These are phyloP conservation scores for Pythium chondricola DNA, from an alignment of 352 stramenopile species.

Conservation along the genomic window DNA sequence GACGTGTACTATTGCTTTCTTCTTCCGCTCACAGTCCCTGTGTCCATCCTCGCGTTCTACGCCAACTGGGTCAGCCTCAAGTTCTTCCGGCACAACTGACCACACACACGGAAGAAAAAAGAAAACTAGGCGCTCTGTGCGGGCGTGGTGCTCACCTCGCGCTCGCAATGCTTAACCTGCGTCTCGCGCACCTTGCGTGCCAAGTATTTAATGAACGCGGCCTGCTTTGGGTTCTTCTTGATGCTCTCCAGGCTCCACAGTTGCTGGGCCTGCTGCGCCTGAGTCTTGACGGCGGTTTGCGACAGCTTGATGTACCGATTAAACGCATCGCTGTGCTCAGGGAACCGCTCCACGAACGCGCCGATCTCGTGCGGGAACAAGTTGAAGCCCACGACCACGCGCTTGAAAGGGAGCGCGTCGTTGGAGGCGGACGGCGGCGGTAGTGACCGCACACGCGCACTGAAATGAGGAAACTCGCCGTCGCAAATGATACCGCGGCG, in stretches of 20 bases:
- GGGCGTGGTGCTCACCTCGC: background rate
- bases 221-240: conserved; percentile 51
- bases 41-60: conserved; percentile 73
- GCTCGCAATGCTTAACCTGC: background rate
- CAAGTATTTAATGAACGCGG: conserved; percentile 55
- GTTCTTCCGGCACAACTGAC: conserved; percentile 80
- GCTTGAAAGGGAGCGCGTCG: conserved; percentile 25
- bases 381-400: conserved; percentile 75
- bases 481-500: conserved; percentile 60
- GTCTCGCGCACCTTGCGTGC: conserved; percentile 55
- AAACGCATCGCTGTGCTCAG: conserved; percentile 61
- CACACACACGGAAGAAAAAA: background rate
- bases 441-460: conserved; percentile 41
- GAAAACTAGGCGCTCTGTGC: background rate
- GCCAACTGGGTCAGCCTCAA: conserved; percentile 83
- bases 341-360: conserved; percentile 47
- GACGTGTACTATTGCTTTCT: conserved; percentile 82
- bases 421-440: conserved; percentile 5
- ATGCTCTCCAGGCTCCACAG: conserved; percentile 51
- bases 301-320: conserved; percentile 72
- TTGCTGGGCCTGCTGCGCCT: conserved; percentile 20
- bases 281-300: conserved; percentile 47
- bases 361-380: conserved; percentile 64
- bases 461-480: conserved; percentile 67
- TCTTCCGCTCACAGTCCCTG: conserved; percentile 67